phyloP scores from a whole-genome alignment of 805 yeast species.

The Cyberlindnera suaveolens region DNA sequence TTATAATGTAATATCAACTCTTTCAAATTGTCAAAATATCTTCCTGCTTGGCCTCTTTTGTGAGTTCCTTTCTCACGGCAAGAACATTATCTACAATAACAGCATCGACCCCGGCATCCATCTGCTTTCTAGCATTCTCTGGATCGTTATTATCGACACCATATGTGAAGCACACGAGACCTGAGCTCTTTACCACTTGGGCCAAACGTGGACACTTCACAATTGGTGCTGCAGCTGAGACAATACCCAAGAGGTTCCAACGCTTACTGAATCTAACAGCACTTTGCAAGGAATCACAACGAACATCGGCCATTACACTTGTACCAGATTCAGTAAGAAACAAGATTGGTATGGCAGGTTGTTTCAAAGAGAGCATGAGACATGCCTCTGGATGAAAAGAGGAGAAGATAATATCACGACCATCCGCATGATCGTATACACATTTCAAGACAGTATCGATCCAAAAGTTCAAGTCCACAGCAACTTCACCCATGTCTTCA shows the following conservation, averaged over 20 bases:
- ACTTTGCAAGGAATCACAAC: conserved; percentile 83
- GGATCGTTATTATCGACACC: conserved; percentile 84
- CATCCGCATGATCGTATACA: conserved; percentile 72
- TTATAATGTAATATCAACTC: too few species aligned
- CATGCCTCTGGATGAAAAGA: conserved; percentile 95
- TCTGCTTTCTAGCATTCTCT: conserved; percentile 73
- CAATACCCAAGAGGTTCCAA: conserved; percentile 90
- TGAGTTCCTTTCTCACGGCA: conserved; percentile 83
- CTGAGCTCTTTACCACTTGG: conserved; percentile 83
- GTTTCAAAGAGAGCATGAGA: conserved; percentile 77
- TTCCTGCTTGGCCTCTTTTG: conserved; percentile 24
- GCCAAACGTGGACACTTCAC: conserved; percentile 88
- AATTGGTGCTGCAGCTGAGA: conserved; percentile 80
- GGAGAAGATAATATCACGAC: conserved; percentile 83
- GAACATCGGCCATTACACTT: conserved; percentile 74
- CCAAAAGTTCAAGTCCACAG: conserved; percentile 78
- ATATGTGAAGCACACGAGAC: conserved; percentile 89
- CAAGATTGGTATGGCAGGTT: conserved; percentile 87
- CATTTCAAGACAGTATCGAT: conserved; percentile 78
- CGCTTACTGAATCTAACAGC: conserved; percentile 86
- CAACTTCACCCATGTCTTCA: conserved; percentile 83
- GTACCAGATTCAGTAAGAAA: conserved; percentile 90
- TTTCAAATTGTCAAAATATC: neutral
- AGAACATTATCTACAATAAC: conserved; percentile 94
- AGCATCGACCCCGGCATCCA: conserved; percentile 95